Base-by-base conservation (phyloP, 2,329 filamentous ascomycete genomes). In the Colletotrichum ledebouriae region DNA sequence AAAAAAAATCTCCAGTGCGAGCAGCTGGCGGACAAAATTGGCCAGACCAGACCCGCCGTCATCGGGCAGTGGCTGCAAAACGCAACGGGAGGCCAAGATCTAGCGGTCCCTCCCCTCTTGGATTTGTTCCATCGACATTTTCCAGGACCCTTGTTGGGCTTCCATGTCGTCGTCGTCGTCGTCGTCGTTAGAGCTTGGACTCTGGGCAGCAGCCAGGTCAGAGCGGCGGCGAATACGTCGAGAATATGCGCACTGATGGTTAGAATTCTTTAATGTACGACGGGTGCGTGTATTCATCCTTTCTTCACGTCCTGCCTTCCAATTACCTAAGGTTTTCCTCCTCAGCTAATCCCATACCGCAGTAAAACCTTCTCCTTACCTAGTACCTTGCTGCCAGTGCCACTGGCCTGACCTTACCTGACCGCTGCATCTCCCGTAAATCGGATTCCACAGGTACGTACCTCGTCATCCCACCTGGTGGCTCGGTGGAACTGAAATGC, bases 381-480 rank as follows among this genome's bases (percentile, higher is more conserved):
- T 33, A 11, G 11, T 50, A 15, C 22, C 29, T 50, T 29, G 22
- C 22, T 50, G 47, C 29, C 47, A 50, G 29, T 37, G 53, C 53
- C 53, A 58, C 55, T 3, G 47, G 33, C 47, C 29, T 29, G 29
- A 50, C 47, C 25, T 29, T 4, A 50, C 47, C 49, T 52, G 49
- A 29, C 17, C 15, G n/a, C 49, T 59, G 47, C 59, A 61, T 25
- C 37, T 47, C 47, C 59, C 59, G 59, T 61, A 61, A 53, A 61
- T 61, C 59, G 59, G 49, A 44, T 53, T 39, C 34, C 12, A 55
- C 33, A 42, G 13, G 17, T 61, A 53, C 47, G 47, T 61, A 42
- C 47, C 47, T 29, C 20, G 15, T 39, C 37, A 29, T 22, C 44
- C 46, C 20, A 50, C 58, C 10, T 46, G 6, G 41, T 59, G 56